Evolutionary conservation across 257 asterid genomes (phyloP).

Genomic region (Rubia yunnanensis): DNA sequence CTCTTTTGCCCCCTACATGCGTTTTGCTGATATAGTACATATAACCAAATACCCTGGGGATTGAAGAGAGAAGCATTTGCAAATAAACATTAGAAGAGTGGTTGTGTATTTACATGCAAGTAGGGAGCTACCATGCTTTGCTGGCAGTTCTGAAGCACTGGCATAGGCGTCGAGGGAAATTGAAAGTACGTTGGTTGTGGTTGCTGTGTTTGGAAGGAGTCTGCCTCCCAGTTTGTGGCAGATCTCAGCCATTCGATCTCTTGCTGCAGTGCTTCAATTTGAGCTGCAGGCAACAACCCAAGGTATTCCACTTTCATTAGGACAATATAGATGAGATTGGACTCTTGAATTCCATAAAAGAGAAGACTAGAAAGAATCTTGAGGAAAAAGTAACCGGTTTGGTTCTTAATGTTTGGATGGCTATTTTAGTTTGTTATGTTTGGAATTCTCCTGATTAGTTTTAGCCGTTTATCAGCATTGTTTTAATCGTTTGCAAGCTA

Average conservation of each 20-base stretch:
- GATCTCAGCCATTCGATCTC: slow-evolving; percentile 14
- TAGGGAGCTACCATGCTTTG: neutral
- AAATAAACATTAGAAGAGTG: neutral
- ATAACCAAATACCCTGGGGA: neutral
- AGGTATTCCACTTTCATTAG: neutral
- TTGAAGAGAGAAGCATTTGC: neutral
- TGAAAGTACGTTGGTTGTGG: neutral
- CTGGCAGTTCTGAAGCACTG: slow-evolving; percentile 5
- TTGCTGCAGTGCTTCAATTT: slow-evolving; percentile 11
- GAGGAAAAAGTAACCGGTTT: too few relatives aligned
- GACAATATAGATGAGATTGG: neutral
- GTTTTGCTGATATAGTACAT: neutral
- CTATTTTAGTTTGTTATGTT: too few relatives aligned
- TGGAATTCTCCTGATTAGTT: too few relatives aligned
- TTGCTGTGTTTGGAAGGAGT: neutral
- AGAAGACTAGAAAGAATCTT: too few relatives aligned
- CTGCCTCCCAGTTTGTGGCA: slow-evolving; percentile 6
- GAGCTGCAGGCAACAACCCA: slow-evolving; percentile 7
- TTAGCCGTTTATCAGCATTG: too few relatives aligned
- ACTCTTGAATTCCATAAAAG: neutral
- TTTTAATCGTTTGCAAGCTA: too few relatives aligned
- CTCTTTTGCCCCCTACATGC: neutral
- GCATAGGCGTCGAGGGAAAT: neutral
- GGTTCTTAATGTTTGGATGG: too few relatives aligned
- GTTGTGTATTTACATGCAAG: slow-evolving; percentile 9